Conservation (phyloP, 2,329 filamentous ascomycete species). For the Pestalotiopsis sp. region DNA sequence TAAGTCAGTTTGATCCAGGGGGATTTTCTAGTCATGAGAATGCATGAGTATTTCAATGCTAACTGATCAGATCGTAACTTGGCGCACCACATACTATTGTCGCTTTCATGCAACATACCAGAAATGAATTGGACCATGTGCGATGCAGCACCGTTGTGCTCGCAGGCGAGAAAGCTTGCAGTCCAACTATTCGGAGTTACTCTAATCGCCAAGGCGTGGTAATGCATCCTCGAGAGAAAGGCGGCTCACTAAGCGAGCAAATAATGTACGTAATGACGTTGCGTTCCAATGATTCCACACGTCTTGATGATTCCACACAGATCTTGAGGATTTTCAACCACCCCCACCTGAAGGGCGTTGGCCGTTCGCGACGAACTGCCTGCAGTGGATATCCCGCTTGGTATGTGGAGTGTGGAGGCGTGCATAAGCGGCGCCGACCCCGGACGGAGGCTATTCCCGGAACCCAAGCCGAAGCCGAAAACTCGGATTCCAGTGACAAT, state of each 20-base stretch:
- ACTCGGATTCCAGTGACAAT: background rate
- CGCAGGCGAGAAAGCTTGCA: too few relatives aligned
- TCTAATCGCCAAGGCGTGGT: background rate
- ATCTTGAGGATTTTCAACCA: background rate
- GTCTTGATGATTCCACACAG: too few relatives aligned
- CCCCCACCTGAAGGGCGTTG: background rate
- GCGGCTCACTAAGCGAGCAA: background rate
- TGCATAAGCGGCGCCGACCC: constrained; percentile 9
- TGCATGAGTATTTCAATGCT: too few relatives aligned
- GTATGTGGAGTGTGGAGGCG: constrained; percentile 7
- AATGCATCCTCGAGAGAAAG: background rate
- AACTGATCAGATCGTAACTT: too few relatives aligned
- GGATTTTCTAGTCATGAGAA: too few relatives aligned
- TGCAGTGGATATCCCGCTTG: constrained; percentile 3
- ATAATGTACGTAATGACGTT: background rate
- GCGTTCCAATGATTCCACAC: background rate
- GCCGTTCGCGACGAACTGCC: constrained; percentile 7
- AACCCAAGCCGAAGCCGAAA: background rate
- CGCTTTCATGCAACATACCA: too few relatives aligned
- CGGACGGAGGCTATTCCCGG: constrained; percentile 5
- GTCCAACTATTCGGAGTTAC: background rate
- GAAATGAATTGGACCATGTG: too few relatives aligned
- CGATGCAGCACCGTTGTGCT: too few relatives aligned
- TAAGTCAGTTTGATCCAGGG: background rate
- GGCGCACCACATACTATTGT: too few relatives aligned